Evolutionary conservation across 2,329 filamentous ascomycete species (phyloP).

Genomic region (Alternaria conjuncta): DNA sequence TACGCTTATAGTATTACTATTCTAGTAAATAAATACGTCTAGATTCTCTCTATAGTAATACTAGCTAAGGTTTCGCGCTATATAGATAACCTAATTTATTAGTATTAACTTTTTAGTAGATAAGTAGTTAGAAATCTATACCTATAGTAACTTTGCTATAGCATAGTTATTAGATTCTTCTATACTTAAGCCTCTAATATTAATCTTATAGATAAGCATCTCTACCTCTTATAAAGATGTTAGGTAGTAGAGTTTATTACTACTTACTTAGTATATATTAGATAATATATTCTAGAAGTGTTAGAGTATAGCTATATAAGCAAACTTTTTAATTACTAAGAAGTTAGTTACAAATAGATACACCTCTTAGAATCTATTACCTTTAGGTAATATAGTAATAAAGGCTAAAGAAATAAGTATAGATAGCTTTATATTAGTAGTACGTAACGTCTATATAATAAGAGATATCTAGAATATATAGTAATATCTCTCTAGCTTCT

Average conservation of each 20-base stretch:
- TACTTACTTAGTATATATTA: not conserved
- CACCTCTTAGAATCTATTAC: no score
- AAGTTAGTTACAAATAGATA: not conserved
- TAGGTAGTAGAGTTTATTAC: no score
- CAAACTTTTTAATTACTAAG: not conserved
- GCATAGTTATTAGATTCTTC: no score
- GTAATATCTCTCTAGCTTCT: no score
- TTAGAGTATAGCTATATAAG: not conserved
- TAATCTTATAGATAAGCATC: not conserved
- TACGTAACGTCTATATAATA: no score
- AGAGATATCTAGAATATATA: no score
- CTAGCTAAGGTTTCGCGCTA: not conserved
- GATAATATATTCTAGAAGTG: not conserved
- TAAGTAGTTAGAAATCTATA: no score
- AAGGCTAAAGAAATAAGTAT: no score
- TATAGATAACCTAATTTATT: not conserved
- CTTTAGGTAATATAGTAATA: no score
- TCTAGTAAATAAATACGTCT: not conserved
- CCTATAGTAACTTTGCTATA: no score
- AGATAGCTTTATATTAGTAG: no score
- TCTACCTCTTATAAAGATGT: not conserved
- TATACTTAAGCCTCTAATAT: not conserved
- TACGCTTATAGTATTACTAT: not conserved
- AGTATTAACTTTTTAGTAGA: not conserved
- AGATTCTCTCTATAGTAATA: not conserved